A percentile compares a stretch with the other conserved stretches of the same genome.
phyloP scores from a whole-genome alignment of 148 eudicot species.

The Drosera capensis region DNA sequence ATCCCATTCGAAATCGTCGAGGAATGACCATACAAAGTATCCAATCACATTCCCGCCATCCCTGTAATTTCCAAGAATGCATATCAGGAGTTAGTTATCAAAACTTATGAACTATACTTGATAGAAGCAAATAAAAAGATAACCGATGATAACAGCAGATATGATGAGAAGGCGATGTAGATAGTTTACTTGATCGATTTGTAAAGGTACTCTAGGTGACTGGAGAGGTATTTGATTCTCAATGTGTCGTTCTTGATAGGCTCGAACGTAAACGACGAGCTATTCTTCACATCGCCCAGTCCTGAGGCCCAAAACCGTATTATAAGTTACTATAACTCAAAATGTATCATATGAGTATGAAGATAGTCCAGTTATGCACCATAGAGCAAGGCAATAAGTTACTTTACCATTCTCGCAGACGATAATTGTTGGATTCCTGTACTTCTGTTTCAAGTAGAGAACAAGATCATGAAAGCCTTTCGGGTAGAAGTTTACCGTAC shows the following conservation, averaged over 20 bases:
- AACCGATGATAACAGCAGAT: too few relatives aligned
- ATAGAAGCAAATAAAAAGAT: neutral
- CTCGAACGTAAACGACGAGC: neutral
- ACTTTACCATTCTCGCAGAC: slow-evolving; percentile 9
- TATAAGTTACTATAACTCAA: neutral
- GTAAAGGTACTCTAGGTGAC: neutral
- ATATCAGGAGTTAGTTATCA: too few relatives aligned
- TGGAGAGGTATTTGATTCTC: neutral
- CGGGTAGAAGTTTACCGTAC: slow-evolving; percentile 3
- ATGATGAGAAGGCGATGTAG: neutral
- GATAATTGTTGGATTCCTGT: slow-evolving; percentile 4
- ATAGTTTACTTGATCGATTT: neutral
- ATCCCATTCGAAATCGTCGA: slow-evolving; percentile 4
- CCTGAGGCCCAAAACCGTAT: neutral
- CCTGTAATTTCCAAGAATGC: neutral
- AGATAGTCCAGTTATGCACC: neutral
- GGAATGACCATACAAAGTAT: slow-evolving; percentile 4
- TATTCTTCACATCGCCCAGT: neutral
- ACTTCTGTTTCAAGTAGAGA: slow-evolving; percentile 4
- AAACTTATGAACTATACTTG: neutral
- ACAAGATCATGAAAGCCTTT: slow-evolving; percentile 8
- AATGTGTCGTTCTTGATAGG: slow-evolving; percentile 1
- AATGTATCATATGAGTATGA: neutral
- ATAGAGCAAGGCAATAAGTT: neutral
- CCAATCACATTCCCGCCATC: slow-evolving; percentile 4